Percentiles rank a stretch among this genome's conserved stretches.
phyloP scores from a whole-genome alignment of 2,329 filamentous ascomycete genomes.

The Corniculantispora saksenae region DNA sequence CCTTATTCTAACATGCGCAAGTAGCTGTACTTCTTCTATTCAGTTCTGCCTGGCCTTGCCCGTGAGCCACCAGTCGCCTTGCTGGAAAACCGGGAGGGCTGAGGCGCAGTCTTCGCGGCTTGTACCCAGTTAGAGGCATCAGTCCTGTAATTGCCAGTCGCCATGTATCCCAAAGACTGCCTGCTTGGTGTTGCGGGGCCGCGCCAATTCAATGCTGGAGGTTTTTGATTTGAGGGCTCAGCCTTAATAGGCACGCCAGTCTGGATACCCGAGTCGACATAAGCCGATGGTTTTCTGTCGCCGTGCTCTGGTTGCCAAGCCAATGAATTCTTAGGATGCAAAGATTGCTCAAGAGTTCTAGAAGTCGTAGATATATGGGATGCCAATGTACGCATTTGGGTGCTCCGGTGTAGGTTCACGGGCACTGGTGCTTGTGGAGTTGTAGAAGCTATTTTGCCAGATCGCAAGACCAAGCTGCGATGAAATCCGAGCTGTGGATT shows the following conservation, averaged over 20 bases:
- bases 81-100: background rate
- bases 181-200: slow-evolving; percentile 2
- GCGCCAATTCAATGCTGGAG: background rate
- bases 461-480: background rate
- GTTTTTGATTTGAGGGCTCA: background rate
- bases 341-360: background rate
- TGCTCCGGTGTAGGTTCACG: slow-evolving; percentile 11
- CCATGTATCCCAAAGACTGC: background rate
- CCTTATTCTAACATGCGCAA: background rate
- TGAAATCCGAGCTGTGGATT: background rate
- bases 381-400: background rate
- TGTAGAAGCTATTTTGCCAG: slow-evolving; percentile 21
- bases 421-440: slow-evolving; percentile 28
- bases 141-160: background rate
- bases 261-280: slow-evolving; percentile 3
- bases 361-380: background rate
- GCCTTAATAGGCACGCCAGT: background rate
- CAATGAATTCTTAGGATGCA: background rate
- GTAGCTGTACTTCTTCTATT: background rate
- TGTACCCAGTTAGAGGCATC: background rate
- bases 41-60: background rate
- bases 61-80: background rate
- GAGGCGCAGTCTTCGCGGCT: background rate
- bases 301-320: background rate
- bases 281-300: background rate